Evolutionary conservation across 139 green algal genomes (phyloP), one percentile per base, ranked within the genome.

Genomic region (Tetradesmus obliquus): DNA sequence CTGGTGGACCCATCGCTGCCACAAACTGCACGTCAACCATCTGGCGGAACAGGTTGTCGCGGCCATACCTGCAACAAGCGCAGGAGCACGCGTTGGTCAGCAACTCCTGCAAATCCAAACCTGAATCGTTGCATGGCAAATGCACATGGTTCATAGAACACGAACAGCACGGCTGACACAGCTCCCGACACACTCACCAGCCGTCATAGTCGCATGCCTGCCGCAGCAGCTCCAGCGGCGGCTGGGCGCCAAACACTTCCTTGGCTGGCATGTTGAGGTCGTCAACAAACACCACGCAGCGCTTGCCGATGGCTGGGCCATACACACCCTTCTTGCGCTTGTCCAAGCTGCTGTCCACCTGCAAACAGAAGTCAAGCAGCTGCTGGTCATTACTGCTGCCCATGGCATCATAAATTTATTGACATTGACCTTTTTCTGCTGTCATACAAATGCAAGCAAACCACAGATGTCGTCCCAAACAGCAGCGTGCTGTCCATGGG

Each of bases 241-340:
- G 96, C 95, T 97, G 96, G 0, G 96, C 96, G 55, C 95, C 95
- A 80, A 97, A 98, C 62, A 92, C 93, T 92, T 97, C 96, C 92
- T 95, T 96, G 62, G 94, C 88, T 20, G 96, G 96, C 96, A 98
- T 98, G 95, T 98, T 98, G 57, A 98, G 93, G 92, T 98, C 96
- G 79, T 98, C 96, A 20, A 98, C 93, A 92, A 97, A 98, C 15
- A 97, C 87, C 3, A 96, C 91, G 53, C 71, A 88, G 60, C 84
- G 90, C 89, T 94, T 95, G 84, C 96, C 96, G 5, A 95, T 90
- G 6, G 93, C 92, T 5, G 95, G 96, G 0, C 95, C 95, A 71
- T 95, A 97, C 13, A 98, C 94, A 19, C 95, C 95, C 94, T 97
- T 97, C 55, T 93, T 93, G 58, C 96, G 94, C 93, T 96, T 97